phyloP scores from a whole-genome alignment of 768 basidiomycete genomes.

The Kwoniella newhampshirensis region DNA sequence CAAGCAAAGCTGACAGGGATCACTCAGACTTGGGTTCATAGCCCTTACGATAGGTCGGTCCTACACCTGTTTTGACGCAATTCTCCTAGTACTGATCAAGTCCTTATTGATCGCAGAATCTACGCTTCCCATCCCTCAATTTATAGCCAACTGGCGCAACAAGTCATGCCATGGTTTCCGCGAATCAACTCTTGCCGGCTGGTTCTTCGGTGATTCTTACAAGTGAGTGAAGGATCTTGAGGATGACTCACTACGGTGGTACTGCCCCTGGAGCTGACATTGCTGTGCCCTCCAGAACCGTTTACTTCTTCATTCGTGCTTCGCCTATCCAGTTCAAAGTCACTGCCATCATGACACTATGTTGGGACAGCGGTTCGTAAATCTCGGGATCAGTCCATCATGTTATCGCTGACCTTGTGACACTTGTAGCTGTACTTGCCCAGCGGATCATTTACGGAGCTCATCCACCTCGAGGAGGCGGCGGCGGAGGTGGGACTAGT shows the following conservation, averaged over 20 bases:
- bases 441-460: constrained; percentile 43
- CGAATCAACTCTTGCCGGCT: constrained; percentile 47
- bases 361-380: constrained; percentile 45
- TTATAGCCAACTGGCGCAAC: constrained; percentile 47
- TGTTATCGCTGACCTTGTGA: no score
- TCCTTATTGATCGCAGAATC: constrained; percentile 40
- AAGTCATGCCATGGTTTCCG: constrained; percentile 50
- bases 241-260: background rate
- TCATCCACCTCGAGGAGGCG: constrained; percentile 23
- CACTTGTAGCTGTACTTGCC: constrained; percentile 34
- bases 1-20: background rate
- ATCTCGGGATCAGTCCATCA: no score
- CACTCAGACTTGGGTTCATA: constrained; percentile 41
- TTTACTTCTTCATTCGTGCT: constrained; percentile 48
- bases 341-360: constrained; percentile 49
- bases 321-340: constrained; percentile 50
- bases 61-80: background rate
- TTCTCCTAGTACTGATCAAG: background rate
- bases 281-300: constrained; percentile 26
- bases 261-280: constrained; percentile 10
- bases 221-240: constrained; percentile 34
- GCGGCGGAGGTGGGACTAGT: background rate
- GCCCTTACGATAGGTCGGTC: constrained; percentile 41
- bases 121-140: constrained; percentile 52
- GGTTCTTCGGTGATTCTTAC: constrained; percentile 51